phyloP scores from a whole-genome alignment of 2,329 filamentous ascomycete genomes.

The Cercospora sojina region DNA sequence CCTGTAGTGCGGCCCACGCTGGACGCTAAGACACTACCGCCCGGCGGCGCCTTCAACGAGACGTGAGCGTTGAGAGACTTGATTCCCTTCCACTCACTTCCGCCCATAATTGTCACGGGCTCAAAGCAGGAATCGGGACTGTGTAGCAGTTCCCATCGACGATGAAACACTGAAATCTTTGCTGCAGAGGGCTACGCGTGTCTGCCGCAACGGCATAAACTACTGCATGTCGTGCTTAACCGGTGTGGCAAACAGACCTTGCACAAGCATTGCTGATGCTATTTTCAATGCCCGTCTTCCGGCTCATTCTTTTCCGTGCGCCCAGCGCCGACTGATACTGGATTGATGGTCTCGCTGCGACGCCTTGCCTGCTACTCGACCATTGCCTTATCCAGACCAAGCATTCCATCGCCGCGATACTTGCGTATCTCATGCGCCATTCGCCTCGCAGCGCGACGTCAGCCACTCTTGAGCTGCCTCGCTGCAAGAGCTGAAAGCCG shows the following conservation, averaged over 20 bases:
- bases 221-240: slow-evolving; percentile 12
- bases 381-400: background rate
- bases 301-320: background rate
- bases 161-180: slow-evolving; percentile 6
- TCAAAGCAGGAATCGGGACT: background rate
- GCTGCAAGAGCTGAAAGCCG: background rate
- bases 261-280: slow-evolving; percentile 8
- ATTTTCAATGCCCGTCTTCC: slow-evolving; percentile 7
- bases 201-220: background rate
- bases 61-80: background rate
- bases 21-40: background rate
- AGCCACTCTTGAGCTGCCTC: background rate
- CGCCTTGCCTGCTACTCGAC: background rate
- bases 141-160: background rate
- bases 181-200: slow-evolving; percentile 3
- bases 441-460: background rate
- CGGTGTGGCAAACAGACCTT: slow-evolving; percentile 14
- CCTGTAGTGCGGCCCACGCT: slow-evolving; percentile 6
- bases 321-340: background rate
- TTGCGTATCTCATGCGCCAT: background rate
- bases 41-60: slow-evolving; percentile 6
- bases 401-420: background rate
- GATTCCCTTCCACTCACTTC: background rate
- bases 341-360: background rate
- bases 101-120: background rate